A percentile compares a stretch with the other conserved stretches of the same genome.
Conservation (phyloP, 176 grass and related monocot genomes). For the Olyra latifolia region DNA sequence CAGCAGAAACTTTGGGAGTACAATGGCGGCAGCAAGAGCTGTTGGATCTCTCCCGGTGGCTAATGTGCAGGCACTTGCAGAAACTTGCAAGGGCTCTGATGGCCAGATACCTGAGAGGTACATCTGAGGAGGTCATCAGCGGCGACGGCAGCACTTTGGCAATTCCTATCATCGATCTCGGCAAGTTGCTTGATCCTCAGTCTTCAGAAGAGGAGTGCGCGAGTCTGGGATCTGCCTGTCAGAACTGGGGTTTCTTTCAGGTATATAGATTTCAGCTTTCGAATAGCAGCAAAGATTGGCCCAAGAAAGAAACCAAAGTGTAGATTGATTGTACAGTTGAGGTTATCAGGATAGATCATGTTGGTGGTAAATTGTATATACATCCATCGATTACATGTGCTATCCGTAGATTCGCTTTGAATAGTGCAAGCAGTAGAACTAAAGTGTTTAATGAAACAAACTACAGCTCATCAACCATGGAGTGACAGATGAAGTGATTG, state of each 20-base stretch:
- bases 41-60: background rate
- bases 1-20: background rate
- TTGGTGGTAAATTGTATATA: background rate
- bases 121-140: background rate
- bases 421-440: background rate
- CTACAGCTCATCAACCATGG: slow-evolving; percentile 39
- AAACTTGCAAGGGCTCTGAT: background rate
- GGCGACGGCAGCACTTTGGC: background rate
- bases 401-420: too few relatives aligned
- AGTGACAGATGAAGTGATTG: slow-evolving; percentile 17
- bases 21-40: slow-evolving; percentile 1
- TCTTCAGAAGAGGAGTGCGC: slow-evolving; percentile 20
- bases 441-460: background rate
- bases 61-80: slow-evolving; percentile 24
- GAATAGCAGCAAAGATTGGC: background rate
- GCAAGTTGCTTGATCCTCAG: slow-evolving; percentile 3
- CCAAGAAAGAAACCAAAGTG: background rate
- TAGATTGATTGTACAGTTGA: background rate
- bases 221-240: slow-evolving; percentile 14
- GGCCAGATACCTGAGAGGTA: slow-evolving; percentile 21
- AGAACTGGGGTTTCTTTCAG: background rate
- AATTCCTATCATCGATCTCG: slow-evolving; percentile 29
- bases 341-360: background rate
- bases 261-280: background rate
- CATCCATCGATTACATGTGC: too few relatives aligned